Evolutionary conservation across 140 eudicot genomes (phyloP).

Genomic region (Senecio squalidus): DNA sequence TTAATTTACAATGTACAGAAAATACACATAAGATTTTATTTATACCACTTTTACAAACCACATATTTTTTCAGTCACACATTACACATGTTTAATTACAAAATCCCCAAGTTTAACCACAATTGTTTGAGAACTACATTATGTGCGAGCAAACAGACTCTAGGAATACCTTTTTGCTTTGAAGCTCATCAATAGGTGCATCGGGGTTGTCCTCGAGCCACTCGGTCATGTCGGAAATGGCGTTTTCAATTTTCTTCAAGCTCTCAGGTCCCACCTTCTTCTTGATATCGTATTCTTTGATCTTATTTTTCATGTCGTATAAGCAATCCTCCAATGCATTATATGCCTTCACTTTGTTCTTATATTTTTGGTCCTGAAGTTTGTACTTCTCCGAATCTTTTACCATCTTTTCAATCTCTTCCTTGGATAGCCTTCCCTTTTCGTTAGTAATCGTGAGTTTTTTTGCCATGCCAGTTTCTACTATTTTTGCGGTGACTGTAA

Average conservation of each 20-base stretch:
- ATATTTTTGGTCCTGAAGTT: not conserved
- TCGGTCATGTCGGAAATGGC: not conserved
- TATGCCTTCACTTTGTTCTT: not conserved
- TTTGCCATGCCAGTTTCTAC: not conserved
- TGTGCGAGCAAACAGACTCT: not conserved
- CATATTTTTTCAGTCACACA: too few relatives aligned
- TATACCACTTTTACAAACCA: too few relatives aligned
- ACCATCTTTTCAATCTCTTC: slow-evolving; percentile 13
- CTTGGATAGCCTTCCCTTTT: not conserved
- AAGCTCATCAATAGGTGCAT: not conserved
- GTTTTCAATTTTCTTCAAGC: not conserved
- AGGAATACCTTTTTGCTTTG: not conserved
- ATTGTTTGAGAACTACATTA: not conserved
- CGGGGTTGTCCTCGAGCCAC: not conserved
- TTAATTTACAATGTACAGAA: too few relatives aligned
- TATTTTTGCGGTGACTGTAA: not conserved
- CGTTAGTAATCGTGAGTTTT: not conserved
- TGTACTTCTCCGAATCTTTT: not conserved
- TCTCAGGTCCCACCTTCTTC: not conserved
- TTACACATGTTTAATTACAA: too few relatives aligned
- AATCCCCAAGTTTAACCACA: not conserved
- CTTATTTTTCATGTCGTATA: not conserved
- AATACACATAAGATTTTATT: too few relatives aligned
- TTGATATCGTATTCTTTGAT: not conserved
- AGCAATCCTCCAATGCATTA: not conserved